Base-by-base conservation (phyloP, 805 yeast species). In the Saccharomycopsis fibuligera region DNA sequence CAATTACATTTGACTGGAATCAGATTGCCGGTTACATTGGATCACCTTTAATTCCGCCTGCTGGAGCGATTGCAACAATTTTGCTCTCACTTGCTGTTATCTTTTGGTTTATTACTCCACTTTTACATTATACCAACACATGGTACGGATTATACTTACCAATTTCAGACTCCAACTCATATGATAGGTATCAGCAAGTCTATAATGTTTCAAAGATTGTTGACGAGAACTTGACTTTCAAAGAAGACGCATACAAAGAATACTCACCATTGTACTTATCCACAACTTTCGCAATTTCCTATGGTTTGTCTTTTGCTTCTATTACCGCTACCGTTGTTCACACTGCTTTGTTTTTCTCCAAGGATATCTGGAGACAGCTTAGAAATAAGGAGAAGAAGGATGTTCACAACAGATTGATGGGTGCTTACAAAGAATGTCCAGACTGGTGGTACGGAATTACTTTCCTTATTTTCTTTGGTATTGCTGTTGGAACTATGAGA, bases 1-100 rank as follows among this genome's bases (percentile, higher is more conserved):
- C 89, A 6, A 60, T 81, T 40, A 76, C 83, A 16, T 80, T 83
- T 58, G 87, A 82, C 62, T 83, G 86, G 86, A 74, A 74, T 57
- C 78, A 78, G 58, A 67, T 81, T 35, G 74, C 79, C 8, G 68
- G 65, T 27, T 74, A 71, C 62, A 65, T 76, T 53, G 81, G 81
- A n/a, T 75, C 81, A 22, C 86, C 88, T 4, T 69, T 82, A 58
- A 69, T 79, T 47, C 81, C 86, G 5, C 87, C 88, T 17, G 66
- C 72, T n/a, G 67, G 69, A 45, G 71, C 74, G 3, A 61, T 68
- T 35, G 60, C 63, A n/a, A 69, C 69, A 45, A 72, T 75, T 24
- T 62, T 72, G 10, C 64, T 75, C 16, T 68, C 77, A 21, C 62
- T 74, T 24, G 68, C 78, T 21, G 60, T 75, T 37, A 63, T 77